A percentile compares a stretch with the other conserved stretches of the same genome.
These are phyloP conservation scores for Podaxis sp. DNA, from an alignment of 768 basidiomycete genomes.

Conservation along the genomic window DNA sequence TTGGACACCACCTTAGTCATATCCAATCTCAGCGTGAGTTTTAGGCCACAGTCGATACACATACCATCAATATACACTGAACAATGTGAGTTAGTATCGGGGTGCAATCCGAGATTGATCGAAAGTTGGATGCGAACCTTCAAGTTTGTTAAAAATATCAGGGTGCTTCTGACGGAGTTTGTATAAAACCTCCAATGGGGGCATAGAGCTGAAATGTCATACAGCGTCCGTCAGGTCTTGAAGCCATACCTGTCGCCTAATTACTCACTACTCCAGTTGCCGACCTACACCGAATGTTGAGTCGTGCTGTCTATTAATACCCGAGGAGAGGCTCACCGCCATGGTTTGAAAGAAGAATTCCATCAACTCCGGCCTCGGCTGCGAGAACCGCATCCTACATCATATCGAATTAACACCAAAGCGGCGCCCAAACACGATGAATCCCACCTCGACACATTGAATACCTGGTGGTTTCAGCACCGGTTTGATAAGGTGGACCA, in stretches of 20 bases:
- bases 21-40: background rate
- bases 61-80: conserved; percentile 85
- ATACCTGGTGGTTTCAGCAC: conserved; percentile 44
- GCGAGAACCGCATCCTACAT: conserved; percentile 83
- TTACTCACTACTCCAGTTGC: conserved; percentile 75
- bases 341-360: conserved; percentile 89
- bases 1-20: conserved; percentile 16
- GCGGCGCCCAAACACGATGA: background rate
- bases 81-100: conserved; percentile 14
- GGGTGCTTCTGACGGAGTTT: conserved; percentile 71
- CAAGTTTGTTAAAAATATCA: conserved; percentile 68
- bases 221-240: conserved; percentile 21
- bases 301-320: background rate
- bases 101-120: background rate
- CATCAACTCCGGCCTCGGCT: conserved; percentile 80
- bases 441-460: conserved; percentile 64
- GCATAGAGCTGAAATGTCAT: conserved; percentile 54
- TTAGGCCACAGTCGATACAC: conserved; percentile 6
- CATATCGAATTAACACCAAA: conserved; percentile 2
- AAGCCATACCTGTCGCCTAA: background rate
- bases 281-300: conserved; percentile 45
- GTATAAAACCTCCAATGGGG: conserved; percentile 78
- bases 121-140: conserved; percentile 42
- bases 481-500: background rate
- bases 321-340: conserved; percentile 55